Base-by-base conservation (phyloP, 345 rosid species). In the Eucalyptus lansdowneana region DNA sequence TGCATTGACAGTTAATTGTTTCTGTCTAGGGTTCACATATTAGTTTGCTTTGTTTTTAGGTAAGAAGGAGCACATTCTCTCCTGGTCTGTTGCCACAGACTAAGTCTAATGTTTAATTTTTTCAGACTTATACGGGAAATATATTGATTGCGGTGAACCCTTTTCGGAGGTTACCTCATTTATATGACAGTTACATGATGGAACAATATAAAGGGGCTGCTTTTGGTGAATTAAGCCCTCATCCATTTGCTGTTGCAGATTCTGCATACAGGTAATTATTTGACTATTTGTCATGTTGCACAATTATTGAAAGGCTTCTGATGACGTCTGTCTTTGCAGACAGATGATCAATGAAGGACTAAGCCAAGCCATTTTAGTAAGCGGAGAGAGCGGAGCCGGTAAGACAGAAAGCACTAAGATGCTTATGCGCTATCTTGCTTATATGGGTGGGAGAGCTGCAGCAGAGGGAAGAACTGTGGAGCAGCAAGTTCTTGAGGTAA, bases 321-420 rank as follows among this genome's bases (percentile, higher is more conserved):
- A 76, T 76, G 83, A 76, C 12, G 14, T 76, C 83, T 76, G 87
- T 86, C 87, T 49, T 86, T 92, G 89, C 95, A 98, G 99, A 94
- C 94, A 92, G 88, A 97, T 98, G 99, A 96, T 97, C 89, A 94
- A 95, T 90, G 99, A 97, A 90, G 95, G 96, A 88, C 92, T 94
- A 89, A 98, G 99, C 90, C 98, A 98, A 91, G 90, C 99, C 44
- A 98, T 98, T 87, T 93, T 98, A 92, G 99, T 98, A 88, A 98
- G 99, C 88, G 99, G 99, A 88, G 99, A 98, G 92, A 98, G 99
- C 89, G 99, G 99, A 87, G 99, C 99, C 34, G 99, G 99, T 90
- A 98, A 98, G 94, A 97, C 99, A 49, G 99, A 98, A 93, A 96
- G 96, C 95, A 98, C 99, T 83, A 98, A 98, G 94, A 94, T 95